phyloP scores from a whole-genome alignment of 208 protist genomes.

The Trypanosoma congolense region DNA sequence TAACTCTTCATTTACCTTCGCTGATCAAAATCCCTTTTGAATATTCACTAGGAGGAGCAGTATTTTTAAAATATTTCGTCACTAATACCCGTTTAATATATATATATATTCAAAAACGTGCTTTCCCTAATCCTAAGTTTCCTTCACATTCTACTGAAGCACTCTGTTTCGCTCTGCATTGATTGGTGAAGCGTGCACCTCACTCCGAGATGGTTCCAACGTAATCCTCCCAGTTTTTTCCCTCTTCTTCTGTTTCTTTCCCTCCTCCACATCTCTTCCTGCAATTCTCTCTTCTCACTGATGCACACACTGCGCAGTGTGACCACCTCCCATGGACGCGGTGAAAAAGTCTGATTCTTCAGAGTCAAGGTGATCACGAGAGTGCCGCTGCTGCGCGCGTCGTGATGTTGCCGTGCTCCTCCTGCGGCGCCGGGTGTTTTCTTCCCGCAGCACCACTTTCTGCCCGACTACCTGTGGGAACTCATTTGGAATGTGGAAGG shows the following conservation, averaged over 20 bases:
- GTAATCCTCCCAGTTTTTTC: background rate
- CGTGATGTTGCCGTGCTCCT: background rate
- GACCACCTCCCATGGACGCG: conserved; percentile 19
- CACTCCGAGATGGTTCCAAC: background rate
- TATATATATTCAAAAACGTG: too few species aligned
- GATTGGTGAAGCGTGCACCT: conserved; percentile 3
- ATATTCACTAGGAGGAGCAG: too few species aligned
- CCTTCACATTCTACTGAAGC: too few species aligned
- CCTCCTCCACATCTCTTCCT: conserved; percentile 3
- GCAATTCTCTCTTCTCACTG: conserved; percentile 32
- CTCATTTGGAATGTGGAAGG: conserved; percentile 35
- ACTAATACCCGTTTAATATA: too few species aligned
- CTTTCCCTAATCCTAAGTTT: too few species aligned
- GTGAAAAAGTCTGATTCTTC: background rate
- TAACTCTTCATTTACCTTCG: too few species aligned
- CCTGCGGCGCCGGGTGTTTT: conserved; percentile 4
- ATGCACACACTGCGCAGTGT: conserved; percentile 63
- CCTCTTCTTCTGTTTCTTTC: conserved; percentile 11
- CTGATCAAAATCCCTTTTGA: too few species aligned
- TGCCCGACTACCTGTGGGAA: conserved; percentile 55
- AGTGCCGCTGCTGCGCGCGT: conserved; percentile 4
- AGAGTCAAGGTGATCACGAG: background rate
- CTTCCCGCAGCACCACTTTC: conserved; percentile 37
- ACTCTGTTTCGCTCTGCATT: conserved; percentile 3
- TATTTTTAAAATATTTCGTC: too few species aligned